Base-by-base conservation (phyloP, 176 grass and related monocot species). In the Eremochloa ophiuroides region DNA sequence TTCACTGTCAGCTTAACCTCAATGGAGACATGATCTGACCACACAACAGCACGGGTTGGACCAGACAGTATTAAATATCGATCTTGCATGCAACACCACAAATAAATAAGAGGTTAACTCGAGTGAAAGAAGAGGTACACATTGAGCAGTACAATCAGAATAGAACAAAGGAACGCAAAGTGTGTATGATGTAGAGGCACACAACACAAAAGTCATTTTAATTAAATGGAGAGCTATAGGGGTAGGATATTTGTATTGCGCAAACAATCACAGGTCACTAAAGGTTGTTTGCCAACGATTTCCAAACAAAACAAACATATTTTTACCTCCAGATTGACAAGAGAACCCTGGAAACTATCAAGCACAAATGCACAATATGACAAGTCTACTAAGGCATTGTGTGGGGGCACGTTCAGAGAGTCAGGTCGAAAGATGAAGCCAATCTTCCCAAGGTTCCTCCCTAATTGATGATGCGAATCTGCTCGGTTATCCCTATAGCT, bases 1-100 rank as follows among this genome's bases (percentile, higher is more conserved):
- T 69, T 80, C 14, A 80, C n/a, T 28, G 2, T 80, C 5, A 80
- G 63, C 7, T 80, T 31, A 55, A 40, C 77, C 39, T 80, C 77
- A 2, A 80, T 58, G 65, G 6, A 41, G 34, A 67, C 34, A 40
- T 31, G 47, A n/a, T 69, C 29, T 2, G 2, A 8, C 18, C 2
- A 15, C 17, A 4, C 22, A 69, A 80, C 63, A 18, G 46, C 63
- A 40, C 46, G 33, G 14, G 22, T 40, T 12, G 77, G 77, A 68
- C 77, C 77, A 20, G 26, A 4, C n/a, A 80, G 64, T 55, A 20
- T 64, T 37, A 80, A 67, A 55, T 80, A 20, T 20, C 10, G 56
- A 20, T 77, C 74, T 56, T 77, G 38, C 55, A 53, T 39, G 40
- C 10, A 51, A 62, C 17, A 31, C 7, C 26, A 72, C 14, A 56